Base-by-base conservation (phyloP, 2,329 filamentous ascomycete genomes). In the Colletotrichum agaves region DNA sequence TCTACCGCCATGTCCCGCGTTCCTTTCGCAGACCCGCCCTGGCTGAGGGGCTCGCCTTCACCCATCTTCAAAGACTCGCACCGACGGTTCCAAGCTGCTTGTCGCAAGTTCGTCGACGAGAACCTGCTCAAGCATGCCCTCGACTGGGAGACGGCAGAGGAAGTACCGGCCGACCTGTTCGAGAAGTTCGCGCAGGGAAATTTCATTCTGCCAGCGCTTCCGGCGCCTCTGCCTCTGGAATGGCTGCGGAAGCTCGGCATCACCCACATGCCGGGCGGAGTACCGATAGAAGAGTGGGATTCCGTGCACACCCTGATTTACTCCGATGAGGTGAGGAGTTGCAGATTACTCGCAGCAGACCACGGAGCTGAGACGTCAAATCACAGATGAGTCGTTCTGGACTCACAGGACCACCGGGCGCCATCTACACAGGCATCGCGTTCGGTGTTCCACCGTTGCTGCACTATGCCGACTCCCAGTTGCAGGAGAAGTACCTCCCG, bases 1-100 rank as follows among this genome's bases (percentile, higher is more conserved):
- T 27, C 27, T 27, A 7, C 27, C 23, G 5, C n/a, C 4, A 57
- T 57, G 53, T 57, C 53, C 21, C n/a, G 53, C 0, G 39, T 57
- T 31, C 91, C 91, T 57, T 92, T 93, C 79, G 89, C 90, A 5
- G 91, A 94, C 73, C 91, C 91, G 1, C 86, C 91, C 1, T 93
- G 90, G 80, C 84, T 93, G 52, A 83, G 83, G 72, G 90, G 90
- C 59, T 82, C 93, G 3, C 91, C 91, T 0, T 91, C 89, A 0
- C 88, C 91, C 12, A 91, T 93, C 80, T 92, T 91, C 80, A 89
- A 85, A 23, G 82, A 85, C 3, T 87, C 88, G 4, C 91, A 93
- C 75, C 81, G 82, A 13, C 81, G 79, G 74, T 93, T 89, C 83
- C 91, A 94, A 75, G 87, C 88, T 75, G 87, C 85, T 70, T 90